A percentile compares a stretch with the other conserved stretches of the same genome.
Conservation (phyloP, 192 early-diverging fungal genomes). For the Linnemannia elongata region DNA sequence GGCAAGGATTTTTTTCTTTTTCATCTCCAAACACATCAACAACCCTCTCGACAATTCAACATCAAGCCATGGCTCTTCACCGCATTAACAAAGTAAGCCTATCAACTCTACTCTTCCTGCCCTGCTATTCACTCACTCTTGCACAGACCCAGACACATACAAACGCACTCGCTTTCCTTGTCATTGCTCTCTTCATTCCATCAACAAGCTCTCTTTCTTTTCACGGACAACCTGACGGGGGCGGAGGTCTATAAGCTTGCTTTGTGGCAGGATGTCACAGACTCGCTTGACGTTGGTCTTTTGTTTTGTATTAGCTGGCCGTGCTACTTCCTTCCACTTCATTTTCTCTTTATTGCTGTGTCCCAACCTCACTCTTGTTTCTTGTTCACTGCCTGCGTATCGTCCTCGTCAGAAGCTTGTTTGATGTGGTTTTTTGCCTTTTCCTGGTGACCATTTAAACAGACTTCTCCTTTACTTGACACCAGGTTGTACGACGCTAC, state of each 20-base stretch:
- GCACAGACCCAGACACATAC: background rate
- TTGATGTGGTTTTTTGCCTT: background rate
- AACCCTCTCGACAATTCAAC: conserved; percentile 14
- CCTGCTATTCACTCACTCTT: background rate
- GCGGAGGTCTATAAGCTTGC: background rate
- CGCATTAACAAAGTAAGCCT: conserved; percentile 96
- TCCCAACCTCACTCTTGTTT: background rate
- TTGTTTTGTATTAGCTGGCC: background rate
- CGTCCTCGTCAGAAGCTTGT: background rate
- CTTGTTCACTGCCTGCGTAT: background rate
- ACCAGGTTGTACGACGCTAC: too few relatives aligned
- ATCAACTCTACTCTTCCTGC: background rate
- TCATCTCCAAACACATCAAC: conserved; percentile 6
- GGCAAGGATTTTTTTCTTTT: conserved; percentile 11
- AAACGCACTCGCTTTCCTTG: too few relatives aligned
- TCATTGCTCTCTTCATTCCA: background rate
- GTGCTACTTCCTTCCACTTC: background rate
- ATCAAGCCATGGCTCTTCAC: conserved; percentile 92
- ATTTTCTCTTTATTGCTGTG: background rate
- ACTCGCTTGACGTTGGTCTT: background rate
- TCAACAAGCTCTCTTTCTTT: background rate
- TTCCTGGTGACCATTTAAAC: background rate
- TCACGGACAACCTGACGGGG: background rate
- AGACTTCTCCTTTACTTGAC: background rate
- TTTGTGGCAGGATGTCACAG: background rate